Base-by-base conservation (phyloP, 2,329 filamentous ascomycete genomes). In the Coniochaeta pulveracea region DNA sequence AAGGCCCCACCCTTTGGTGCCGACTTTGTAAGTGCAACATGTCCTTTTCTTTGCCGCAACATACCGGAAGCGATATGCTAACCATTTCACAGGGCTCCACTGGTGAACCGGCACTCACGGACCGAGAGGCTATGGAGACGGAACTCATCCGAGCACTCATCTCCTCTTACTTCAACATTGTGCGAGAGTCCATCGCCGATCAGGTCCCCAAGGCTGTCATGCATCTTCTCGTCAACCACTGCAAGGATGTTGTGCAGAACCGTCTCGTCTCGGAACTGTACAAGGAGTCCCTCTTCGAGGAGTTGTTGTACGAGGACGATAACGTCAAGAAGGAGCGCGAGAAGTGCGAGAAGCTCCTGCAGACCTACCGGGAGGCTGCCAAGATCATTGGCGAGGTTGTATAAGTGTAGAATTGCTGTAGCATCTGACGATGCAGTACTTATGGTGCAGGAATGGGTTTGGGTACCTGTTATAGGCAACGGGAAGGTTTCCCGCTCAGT, bases 181-280 rank as follows among this genome's bases (percentile, higher is more conserved):
- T 98, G 29, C 84, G 91, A 41, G 91, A 98, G 60, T 89, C 85
- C n/a, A 94, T 95, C 48, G 89, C 89, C 27, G 91, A 98, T 54
- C 89, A 96, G 61, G 91, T 98, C 9, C 91, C 91, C 44, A 98
- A 98, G 63, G 91, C 91, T 5, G 82, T 98, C 46, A 98, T 98
- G 91, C 91, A 98, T 56, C 74, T 98, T 29, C 73, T 98, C 21
- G 91, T 98, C 52, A 98, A 98, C 60, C 85, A 95, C 64, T 93
- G 85, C 62, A 95, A 96, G 58, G 91, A 98, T 45, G 89, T 89
- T 10, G 88, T 98, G 19, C 91, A 98, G 59, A 98, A 98, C 59
- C 75, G 91, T 28, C 76, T 98, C 6, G 91, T 98, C 37, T 94
- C 84, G 54, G 85, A 94, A 55, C 68, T 98, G 33, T 98, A 98